Evolutionary conservation across 139 green algal species (phyloP).

Genomic region (Trebouxia sp.): DNA sequence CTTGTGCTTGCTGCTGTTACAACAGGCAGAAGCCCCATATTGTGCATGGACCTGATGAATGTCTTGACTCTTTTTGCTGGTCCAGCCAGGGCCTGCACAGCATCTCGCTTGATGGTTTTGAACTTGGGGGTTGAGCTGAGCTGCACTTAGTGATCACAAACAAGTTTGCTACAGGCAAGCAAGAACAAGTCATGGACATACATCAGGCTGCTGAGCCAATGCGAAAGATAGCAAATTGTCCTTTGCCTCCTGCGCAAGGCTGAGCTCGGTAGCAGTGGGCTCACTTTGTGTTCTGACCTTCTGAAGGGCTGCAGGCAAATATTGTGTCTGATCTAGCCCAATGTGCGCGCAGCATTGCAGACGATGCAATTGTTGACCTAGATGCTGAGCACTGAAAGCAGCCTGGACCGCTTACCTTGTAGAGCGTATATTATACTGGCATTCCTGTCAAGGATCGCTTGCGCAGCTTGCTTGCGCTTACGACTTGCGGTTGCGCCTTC

Average conservation of each 20-base stretch:
- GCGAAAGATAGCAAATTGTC: background rate
- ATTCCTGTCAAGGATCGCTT: background rate
- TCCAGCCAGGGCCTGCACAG: background rate
- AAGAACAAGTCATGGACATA: background rate
- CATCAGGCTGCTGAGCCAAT: background rate
- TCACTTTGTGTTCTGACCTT: background rate
- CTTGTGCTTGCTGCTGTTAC: no score
- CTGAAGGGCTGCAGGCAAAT: background rate
- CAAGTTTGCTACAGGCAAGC: background rate
- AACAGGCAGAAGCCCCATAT: background rate
- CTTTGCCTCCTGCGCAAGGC: background rate
- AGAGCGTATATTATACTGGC: background rate
- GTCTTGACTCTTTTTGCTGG: background rate
- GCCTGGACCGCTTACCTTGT: background rate
- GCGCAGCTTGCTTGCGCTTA: background rate
- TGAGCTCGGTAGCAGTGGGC: background rate
- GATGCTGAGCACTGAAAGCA: no score
- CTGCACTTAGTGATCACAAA: background rate
- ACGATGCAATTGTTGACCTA: no score
- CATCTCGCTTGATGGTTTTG: background rate
- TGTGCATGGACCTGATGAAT: background rate
- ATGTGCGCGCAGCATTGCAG: no score
- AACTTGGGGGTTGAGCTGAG: background rate
- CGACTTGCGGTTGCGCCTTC: background rate
- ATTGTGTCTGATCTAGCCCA: background rate